Percentiles rank a stretch among this genome's conserved stretches.
These are phyloP conservation scores for Leishmania turanica DNA, from an alignment of 208 protist species.

Conservation along the genomic window DNA sequence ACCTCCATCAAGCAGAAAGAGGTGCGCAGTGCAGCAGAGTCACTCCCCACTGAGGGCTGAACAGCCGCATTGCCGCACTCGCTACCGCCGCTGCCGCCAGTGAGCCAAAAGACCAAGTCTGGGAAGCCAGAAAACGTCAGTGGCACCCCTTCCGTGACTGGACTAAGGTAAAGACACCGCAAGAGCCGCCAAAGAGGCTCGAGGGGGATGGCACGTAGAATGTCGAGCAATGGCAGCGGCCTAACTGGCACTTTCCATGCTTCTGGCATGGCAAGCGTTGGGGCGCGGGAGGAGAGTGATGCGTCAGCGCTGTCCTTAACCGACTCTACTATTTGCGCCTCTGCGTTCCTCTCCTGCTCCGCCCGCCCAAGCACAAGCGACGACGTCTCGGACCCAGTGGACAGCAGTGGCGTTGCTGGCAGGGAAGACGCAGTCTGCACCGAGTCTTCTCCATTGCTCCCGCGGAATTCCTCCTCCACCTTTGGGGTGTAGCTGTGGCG, in stretches of 20 bases:
- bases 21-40: too few relatives aligned
- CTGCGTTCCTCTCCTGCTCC: background rate
- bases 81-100: background rate
- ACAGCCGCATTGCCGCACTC: background rate
- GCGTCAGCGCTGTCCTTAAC: background rate
- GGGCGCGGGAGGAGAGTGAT: background rate
- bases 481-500: background rate
- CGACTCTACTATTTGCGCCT: background rate
- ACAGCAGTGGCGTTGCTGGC: background rate
- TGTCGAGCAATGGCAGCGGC: conserved; percentile 54
- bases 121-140: conserved; percentile 76
- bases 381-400: background rate
- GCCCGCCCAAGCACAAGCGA: background rate
- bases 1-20: conserved; percentile 79
- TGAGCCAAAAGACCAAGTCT: conserved; percentile 74
- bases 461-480: background rate
- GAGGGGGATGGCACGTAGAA: conserved; percentile 56
- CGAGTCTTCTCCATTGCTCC: background rate
- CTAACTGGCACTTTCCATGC: conserved; percentile 45
- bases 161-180: conserved; percentile 54
- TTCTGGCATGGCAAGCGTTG: conserved; percentile 14
- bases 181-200: conserved; percentile 57
- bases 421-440: background rate
- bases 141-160: conserved; percentile 49
- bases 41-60: background rate